Conservation (phyloP, 192 early-diverging fungal genomes). For the Phycomyces blakesleeanus region DNA sequence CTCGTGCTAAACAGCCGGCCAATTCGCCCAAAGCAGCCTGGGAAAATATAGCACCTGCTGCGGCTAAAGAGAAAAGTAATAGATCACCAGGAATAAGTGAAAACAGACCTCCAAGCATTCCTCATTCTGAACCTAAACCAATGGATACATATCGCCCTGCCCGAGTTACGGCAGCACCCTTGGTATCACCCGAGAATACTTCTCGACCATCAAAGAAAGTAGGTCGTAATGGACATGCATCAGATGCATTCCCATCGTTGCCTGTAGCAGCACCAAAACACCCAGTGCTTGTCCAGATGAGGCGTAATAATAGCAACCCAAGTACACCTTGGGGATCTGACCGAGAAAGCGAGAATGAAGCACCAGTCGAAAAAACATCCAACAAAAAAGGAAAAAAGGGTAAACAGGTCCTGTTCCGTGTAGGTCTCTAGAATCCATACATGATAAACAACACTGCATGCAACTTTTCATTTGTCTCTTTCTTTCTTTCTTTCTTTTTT, state of each 20-base stretch:
- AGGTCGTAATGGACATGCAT: conserved; percentile 9
- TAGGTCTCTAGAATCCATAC: conserved; percentile 35
- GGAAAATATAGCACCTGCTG: too few species aligned
- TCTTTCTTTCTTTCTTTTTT: not conserved
- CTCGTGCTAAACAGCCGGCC: not conserved
- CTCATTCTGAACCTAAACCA: conserved; percentile 39
- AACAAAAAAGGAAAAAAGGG: conserved; percentile 52
- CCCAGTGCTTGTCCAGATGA: conserved; percentile 24
- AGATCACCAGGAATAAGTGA: not conserved
- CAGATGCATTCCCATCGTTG: conserved; percentile 28
- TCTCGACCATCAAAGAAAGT: conserved; percentile 10
- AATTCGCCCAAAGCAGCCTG: conserved; percentile 8
- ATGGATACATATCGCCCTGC: conserved; percentile 28
- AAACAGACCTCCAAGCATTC: conserved; percentile 26
- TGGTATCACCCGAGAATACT: conserved; percentile 36
- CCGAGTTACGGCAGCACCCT: conserved; percentile 45
- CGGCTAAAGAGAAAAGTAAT: not conserved
- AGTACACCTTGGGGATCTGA: conserved; percentile 3
- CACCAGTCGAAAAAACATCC: conserved; percentile 17
- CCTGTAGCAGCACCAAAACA: conserved; percentile 28
- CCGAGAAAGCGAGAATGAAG: conserved; percentile 5
- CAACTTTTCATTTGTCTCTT: not conserved
- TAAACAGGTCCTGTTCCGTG: conserved; percentile 58
- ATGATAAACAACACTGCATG: not conserved
- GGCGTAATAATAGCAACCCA: conserved; percentile 4